phyloP scores from a whole-genome alignment of 1,139 yeast genomes.

The Scheffersomyces insectosa region DNA sequence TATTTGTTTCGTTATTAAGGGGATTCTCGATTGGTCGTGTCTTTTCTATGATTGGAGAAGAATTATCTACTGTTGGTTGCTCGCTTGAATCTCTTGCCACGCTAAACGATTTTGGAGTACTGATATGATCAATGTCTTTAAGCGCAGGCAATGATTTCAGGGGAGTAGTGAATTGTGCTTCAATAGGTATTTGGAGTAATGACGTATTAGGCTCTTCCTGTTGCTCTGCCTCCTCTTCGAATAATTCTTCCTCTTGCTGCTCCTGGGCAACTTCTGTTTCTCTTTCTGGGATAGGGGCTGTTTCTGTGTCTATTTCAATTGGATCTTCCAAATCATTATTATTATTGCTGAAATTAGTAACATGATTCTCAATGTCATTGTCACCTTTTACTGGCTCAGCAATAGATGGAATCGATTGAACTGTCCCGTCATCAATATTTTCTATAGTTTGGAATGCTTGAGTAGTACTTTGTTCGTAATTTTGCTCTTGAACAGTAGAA shows the following conservation, averaged over 20 bases:
- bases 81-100: slow-evolving; percentile 37
- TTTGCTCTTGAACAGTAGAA: too few relatives aligned
- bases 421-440: neutral
- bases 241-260: neutral
- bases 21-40: slow-evolving; percentile 1
- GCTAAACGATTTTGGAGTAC: slow-evolving; percentile 43
- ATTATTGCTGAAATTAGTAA: too few relatives aligned
- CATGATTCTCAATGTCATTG: neutral
- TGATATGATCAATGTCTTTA: slow-evolving; percentile 44
- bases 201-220: slow-evolving; percentile 18
- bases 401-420: too few relatives aligned
- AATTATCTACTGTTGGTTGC: slow-evolving; percentile 9
- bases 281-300: neutral
- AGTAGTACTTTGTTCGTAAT: too few relatives aligned
- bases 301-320: neutral
- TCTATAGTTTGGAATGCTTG: neutral
- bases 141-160: slow-evolving; percentile 45
- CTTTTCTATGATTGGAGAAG: slow-evolving; percentile 19
- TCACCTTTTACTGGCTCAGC: neutral
- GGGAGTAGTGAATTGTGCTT: slow-evolving; percentile 37
- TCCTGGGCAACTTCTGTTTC: neutral
- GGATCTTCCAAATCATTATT: too few relatives aligned
- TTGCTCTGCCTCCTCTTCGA: neutral
- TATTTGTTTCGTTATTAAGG: slow-evolving; percentile 1
- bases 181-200: slow-evolving; percentile 6